phyloP scores from a whole-genome alignment of 768 basidiomycete genomes.

The Mycena rosella region DNA sequence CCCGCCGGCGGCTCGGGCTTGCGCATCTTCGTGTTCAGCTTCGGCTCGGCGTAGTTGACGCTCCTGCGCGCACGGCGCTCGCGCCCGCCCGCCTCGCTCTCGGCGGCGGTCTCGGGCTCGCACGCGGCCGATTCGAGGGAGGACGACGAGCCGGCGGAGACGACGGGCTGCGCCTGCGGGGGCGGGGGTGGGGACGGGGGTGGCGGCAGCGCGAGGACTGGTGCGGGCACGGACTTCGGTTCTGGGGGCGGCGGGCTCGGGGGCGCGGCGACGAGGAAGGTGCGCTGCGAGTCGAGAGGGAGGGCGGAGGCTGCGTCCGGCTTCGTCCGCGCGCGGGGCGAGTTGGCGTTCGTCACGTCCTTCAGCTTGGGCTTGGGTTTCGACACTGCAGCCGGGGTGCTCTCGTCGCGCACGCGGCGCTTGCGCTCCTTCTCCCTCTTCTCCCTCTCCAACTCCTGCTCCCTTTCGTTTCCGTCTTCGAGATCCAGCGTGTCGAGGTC shows the following conservation, averaged over 20 bases:
- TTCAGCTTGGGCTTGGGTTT: slow-evolving; percentile 64
- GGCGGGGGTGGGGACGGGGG: background rate
- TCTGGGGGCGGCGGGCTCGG: slow-evolving; percentile 39
- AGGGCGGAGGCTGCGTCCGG: background rate
- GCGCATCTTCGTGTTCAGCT: slow-evolving; percentile 93
- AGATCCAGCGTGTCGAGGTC: slow-evolving; percentile 36
- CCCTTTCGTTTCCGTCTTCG: slow-evolving; percentile 49
- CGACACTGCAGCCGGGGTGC: slow-evolving; percentile 51
- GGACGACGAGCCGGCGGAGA: slow-evolving; percentile 32
- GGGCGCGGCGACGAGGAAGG: slow-evolving; percentile 44
- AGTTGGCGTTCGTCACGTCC: slow-evolving; percentile 69
- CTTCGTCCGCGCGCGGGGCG: slow-evolving; percentile 49
- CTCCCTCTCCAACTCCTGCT: slow-evolving; percentile 61
- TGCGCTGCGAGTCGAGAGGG: slow-evolving; percentile 17
- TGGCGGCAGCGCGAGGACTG: no score
- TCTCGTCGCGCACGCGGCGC: slow-evolving; percentile 38
- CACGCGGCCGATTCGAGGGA: slow-evolving; percentile 40
- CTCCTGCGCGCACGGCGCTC: slow-evolving; percentile 79
- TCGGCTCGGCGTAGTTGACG: slow-evolving; percentile 89
- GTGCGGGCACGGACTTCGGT: slow-evolving; percentile 29
- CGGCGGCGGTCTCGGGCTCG: slow-evolving; percentile 37
- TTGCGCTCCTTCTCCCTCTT: slow-evolving; percentile 32
- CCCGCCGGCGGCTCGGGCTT: slow-evolving; percentile 75
- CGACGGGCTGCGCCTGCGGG: slow-evolving; percentile 2
- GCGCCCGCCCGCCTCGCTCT: slow-evolving; percentile 55